phyloP scores from a whole-genome alignment of 2,329 filamentous ascomycete species.

The Fonsecaea pugnacius region DNA sequence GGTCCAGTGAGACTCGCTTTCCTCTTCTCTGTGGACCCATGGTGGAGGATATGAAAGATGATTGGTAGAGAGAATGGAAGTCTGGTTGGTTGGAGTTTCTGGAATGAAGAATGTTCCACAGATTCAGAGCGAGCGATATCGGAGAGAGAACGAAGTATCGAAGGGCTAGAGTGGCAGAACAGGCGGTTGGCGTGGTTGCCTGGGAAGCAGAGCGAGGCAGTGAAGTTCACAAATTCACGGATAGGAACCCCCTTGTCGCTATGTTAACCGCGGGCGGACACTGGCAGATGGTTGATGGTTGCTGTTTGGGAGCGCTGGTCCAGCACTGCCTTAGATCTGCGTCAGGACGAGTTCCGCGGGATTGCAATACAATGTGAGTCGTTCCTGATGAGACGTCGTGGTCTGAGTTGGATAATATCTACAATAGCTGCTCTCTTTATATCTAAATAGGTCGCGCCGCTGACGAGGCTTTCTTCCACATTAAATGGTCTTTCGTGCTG shows the following conservation, averaged over 20 bases:
- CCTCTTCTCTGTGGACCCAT: slow-evolving; percentile 5
- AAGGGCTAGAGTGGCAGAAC: neutral
- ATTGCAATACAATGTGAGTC: neutral
- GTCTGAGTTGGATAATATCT: neutral
- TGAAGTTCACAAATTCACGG: slow-evolving; percentile 3
- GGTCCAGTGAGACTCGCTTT: slow-evolving; percentile 13
- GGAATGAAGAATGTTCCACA: neutral
- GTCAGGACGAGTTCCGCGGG: neutral
- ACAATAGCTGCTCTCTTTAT: neutral
- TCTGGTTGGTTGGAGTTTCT: neutral
- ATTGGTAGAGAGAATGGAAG: neutral
- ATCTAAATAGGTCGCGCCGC: neutral
- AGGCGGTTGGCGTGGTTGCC: slow-evolving; percentile 7
- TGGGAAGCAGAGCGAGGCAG: neutral
- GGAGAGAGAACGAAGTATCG: neutral
- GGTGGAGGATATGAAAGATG: neutral
- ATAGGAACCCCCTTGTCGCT: neutral
- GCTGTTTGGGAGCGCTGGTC: neutral
- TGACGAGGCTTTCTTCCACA: neutral
- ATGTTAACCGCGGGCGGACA: neutral
- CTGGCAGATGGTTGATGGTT: neutral
- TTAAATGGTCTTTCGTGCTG: neutral
- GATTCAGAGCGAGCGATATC: neutral
- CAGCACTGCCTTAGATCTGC: neutral
- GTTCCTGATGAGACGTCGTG: neutral